Conservation (phyloP, 1,284 basidiomycete species). For the Athelia sp. region DNA sequence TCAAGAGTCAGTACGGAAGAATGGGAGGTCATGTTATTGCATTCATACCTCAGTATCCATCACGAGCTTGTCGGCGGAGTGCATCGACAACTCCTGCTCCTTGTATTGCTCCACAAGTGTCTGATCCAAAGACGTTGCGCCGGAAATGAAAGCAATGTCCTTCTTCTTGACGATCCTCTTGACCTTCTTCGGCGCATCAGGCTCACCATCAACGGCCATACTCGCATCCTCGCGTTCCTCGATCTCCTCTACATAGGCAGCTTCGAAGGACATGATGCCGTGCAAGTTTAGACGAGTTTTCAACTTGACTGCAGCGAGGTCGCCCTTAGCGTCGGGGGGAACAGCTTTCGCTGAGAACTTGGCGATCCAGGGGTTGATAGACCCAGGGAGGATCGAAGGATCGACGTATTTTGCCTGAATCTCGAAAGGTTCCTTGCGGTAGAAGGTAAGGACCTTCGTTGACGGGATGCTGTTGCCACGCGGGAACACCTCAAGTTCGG, state of each 20-base stretch:
- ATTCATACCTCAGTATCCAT: conserved; percentile 83
- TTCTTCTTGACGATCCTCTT: conserved; percentile 79
- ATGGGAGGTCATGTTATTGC: not conserved
- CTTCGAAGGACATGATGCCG: conserved; percentile 83
- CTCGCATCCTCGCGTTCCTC: conserved; percentile 77
- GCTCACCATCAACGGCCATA: conserved; percentile 55
- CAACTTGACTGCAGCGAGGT: conserved; percentile 79
- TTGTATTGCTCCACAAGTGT: conserved; percentile 57
- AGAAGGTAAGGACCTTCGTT: conserved; percentile 93
- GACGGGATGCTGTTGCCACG: conserved; percentile 80
- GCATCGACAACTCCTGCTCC: conserved; percentile 85
- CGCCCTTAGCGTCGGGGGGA: conserved; percentile 61
- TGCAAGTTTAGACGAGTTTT: conserved; percentile 85
- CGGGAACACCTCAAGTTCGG: conserved; percentile 84
- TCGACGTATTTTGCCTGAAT: conserved; percentile 81
- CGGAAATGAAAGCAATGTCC: conserved; percentile 67
- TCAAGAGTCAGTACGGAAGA: conserved; percentile 3
- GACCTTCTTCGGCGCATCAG: conserved; percentile 82
- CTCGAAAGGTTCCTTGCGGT: conserved; percentile 82
- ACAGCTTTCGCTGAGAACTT: conserved; percentile 79
- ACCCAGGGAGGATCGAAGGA: conserved; percentile 63
- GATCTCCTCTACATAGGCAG: conserved; percentile 77
- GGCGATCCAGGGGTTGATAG: conserved; percentile 80
- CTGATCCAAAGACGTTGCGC: conserved; percentile 60
- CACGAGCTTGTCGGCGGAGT: conserved; percentile 88